phyloP scores from a whole-genome alignment of 192 early-diverging fungal species.

The Powellomyces hirtus region DNA sequence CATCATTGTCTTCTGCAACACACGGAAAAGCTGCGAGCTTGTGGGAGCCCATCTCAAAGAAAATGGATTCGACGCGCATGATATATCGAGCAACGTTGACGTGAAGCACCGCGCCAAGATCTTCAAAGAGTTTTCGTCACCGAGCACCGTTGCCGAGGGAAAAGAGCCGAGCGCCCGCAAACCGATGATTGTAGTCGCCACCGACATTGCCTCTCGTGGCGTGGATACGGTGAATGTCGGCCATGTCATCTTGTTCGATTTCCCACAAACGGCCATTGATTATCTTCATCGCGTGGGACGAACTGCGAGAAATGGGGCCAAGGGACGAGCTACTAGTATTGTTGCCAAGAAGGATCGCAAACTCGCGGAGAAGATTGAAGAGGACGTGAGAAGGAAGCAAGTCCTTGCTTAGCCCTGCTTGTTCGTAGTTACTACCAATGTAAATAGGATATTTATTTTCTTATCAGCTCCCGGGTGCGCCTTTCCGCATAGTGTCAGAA shows the following conservation, averaged over 20 bases:
- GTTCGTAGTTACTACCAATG: no score
- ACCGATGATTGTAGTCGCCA: slow-evolving; percentile 73
- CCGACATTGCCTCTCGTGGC: slow-evolving; percentile 87
- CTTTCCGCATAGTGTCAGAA: no score
- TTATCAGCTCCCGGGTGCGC: no score
- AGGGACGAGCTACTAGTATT: slow-evolving; percentile 79
- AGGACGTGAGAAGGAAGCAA: slow-evolving; percentile 20
- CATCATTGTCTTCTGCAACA: slow-evolving; percentile 88
- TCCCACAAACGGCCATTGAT: slow-evolving; percentile 86
- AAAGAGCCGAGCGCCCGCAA: neutral
- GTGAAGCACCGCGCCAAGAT: slow-evolving; percentile 10
- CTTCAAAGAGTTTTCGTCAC: slow-evolving; percentile 10
- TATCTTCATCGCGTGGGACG: slow-evolving; percentile 91
- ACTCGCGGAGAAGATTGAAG: slow-evolving; percentile 64
- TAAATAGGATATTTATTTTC: no score
- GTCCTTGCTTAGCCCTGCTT: slow-evolving; percentile 22
- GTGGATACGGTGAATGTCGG: slow-evolving; percentile 84
- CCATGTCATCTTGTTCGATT: slow-evolving; percentile 89
- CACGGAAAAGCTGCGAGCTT: slow-evolving; percentile 31
- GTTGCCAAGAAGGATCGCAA: slow-evolving; percentile 69
- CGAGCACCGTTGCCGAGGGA: neutral
- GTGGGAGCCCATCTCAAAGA: slow-evolving; percentile 23
- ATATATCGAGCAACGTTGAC: slow-evolving; percentile 15
- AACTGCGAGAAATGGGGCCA: slow-evolving; percentile 78
- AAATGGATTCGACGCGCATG: slow-evolving; percentile 21